phyloP scores from a whole-genome alignment of 371 early-diverging fungal genomes.

The Rhizomucor miehei region DNA sequence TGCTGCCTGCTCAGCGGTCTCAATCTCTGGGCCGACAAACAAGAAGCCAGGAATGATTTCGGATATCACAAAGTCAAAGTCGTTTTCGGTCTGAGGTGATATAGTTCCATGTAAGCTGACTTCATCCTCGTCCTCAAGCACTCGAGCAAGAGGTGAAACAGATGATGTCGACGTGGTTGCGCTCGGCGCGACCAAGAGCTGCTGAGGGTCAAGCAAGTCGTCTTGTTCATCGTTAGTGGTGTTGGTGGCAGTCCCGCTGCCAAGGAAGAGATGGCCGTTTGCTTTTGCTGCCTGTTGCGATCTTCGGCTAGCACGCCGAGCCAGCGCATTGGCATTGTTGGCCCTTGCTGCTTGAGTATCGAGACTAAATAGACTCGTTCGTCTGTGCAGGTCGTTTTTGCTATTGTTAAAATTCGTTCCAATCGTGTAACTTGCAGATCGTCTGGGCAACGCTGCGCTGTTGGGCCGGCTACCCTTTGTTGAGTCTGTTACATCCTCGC shows the following conservation, averaged over 20 bases:
- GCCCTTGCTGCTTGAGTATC: slow-evolving; percentile 50
- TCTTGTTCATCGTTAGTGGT: neutral
- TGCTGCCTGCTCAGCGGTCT: slow-evolving; percentile 46
- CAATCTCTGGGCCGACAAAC: slow-evolving; percentile 62
- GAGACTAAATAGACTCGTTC: slow-evolving; percentile 46
- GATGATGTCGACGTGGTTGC: slow-evolving; percentile 4
- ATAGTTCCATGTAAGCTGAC: slow-evolving; percentile 17
- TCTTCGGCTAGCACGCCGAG: slow-evolving; percentile 37
- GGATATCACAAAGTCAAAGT: slow-evolving; percentile 54
- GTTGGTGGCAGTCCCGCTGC: neutral
- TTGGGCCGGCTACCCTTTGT: slow-evolving; percentile 1
- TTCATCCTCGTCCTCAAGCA: slow-evolving; percentile 35
- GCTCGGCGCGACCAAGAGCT: slow-evolving; percentile 7
- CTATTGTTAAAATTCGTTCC: slow-evolving; percentile 26
- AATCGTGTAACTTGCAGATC: slow-evolving; percentile 43
- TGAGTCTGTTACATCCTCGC: slow-evolving; percentile 5
- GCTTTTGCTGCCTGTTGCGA: slow-evolving; percentile 15
- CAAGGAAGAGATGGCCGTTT: slow-evolving; percentile 3
- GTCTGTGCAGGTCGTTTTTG: slow-evolving; percentile 20
- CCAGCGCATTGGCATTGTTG: slow-evolving; percentile 48
- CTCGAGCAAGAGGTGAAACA: slow-evolving; percentile 19
- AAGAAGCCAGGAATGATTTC: slow-evolving; percentile 60
- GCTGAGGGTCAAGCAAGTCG: slow-evolving; percentile 7
- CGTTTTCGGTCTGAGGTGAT: slow-evolving; percentile 38
- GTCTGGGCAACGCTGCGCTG: slow-evolving; percentile 24